These are phyloP conservation scores for Sphaerobolus stellatus DNA, from an alignment of 1,284 basidiomycete genomes.

Conservation along the genomic window DNA sequence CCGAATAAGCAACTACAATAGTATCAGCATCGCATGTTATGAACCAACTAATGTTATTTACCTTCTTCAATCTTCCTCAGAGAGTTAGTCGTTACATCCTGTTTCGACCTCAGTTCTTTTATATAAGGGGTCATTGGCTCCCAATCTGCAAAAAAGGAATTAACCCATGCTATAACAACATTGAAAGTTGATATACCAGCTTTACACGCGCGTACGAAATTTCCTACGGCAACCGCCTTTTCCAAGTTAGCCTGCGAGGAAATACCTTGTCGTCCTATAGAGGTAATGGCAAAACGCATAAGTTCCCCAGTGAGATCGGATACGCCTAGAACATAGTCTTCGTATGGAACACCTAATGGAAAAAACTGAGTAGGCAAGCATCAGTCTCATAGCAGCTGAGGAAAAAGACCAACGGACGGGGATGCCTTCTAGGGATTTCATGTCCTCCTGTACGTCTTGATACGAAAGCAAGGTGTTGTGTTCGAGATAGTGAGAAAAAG, in stretches of 20 bases:
- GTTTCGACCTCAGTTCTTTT: constrained; percentile 82
- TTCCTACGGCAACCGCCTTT: constrained; percentile 68
- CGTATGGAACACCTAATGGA: constrained; percentile 51
- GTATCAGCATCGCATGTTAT: constrained; percentile 13
- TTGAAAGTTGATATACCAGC: constrained; percentile 50
- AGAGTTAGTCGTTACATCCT: constrained; percentile 80
- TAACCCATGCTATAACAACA: background rate
- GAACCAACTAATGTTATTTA: constrained; percentile 36
- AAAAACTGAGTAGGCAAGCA: constrained; percentile 52
- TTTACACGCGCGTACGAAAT: constrained; percentile 79
- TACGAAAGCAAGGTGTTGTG: constrained; percentile 70
- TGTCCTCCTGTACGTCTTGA: constrained; percentile 61
- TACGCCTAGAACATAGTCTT: constrained; percentile 89
- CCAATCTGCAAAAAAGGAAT: constrained; percentile 52
- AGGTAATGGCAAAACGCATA: constrained; percentile 92
- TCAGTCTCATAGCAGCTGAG: background rate
- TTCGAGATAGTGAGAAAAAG: constrained; percentile 87
- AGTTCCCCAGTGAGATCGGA: constrained; percentile 95
- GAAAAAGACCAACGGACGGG: constrained; percentile 47
- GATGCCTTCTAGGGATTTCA: constrained; percentile 58
- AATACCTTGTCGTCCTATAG: constrained; percentile 65
- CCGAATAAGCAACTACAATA: constrained; percentile 62
- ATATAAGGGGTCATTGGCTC: constrained; percentile 71
- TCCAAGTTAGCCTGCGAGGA: constrained; percentile 18
- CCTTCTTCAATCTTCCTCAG: constrained; percentile 94